phyloP scores from a whole-genome alignment of 2,329 filamentous ascomycete genomes.

The Cercospora sp. region DNA sequence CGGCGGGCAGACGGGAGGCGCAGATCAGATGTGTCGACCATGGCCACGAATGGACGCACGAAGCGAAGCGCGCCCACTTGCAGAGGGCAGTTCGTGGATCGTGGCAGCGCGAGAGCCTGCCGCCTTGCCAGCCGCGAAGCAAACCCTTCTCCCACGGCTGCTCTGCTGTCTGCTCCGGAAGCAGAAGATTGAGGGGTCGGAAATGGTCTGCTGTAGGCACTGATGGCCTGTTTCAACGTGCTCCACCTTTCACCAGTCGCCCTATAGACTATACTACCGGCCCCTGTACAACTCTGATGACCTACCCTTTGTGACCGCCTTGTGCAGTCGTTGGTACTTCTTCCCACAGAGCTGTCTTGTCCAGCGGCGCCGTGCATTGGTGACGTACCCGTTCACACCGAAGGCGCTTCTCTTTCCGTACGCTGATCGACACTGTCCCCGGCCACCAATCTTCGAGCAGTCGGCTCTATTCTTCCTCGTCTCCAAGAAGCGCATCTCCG shows the following conservation, averaged over 20 bases:
- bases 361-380: slow-evolving; percentile 7
- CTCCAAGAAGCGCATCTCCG: slow-evolving; percentile 15
- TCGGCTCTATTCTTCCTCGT: slow-evolving; percentile 10
- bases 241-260: background rate
- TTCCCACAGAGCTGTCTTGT: background rate
- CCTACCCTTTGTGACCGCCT: slow-evolving; percentile 4
- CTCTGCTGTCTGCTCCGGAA: background rate
- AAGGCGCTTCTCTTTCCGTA: slow-evolving; percentile 5
- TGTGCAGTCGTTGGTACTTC: background rate
- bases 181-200: slow-evolving; percentile 1
- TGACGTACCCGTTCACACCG: slow-evolving; percentile 10
- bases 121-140: background rate
- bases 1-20: slow-evolving; percentile 1
- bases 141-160: background rate
- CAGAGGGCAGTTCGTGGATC: background rate
- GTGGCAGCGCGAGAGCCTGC: background rate
- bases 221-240: slow-evolving; percentile 6
- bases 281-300: slow-evolving; percentile 4
- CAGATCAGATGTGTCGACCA: background rate
- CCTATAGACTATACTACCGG: background rate
- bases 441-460: slow-evolving; percentile 5
- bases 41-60: background rate
- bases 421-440: slow-evolving; percentile 10
- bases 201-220: background rate
- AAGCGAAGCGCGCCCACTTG: background rate